Evolutionary conservation across 2,329 filamentous ascomycete genomes (phyloP).

Genomic region (Chaetothyriales sp.): DNA sequence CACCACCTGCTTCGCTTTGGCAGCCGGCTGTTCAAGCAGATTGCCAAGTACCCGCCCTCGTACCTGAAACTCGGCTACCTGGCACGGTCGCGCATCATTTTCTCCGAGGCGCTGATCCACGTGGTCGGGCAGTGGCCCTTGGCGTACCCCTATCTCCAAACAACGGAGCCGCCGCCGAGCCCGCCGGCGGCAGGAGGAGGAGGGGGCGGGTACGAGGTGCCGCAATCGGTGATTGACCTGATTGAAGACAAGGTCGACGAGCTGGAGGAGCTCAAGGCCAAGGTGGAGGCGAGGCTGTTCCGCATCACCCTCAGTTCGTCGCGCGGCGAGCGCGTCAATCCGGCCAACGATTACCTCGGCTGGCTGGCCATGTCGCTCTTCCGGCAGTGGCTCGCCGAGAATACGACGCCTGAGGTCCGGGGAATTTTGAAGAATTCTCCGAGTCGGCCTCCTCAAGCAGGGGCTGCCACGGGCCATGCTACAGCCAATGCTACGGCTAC

Average conservation of each 20-base stretch:
- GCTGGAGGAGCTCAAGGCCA: constrained; percentile 65
- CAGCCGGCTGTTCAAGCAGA: constrained; percentile 83
- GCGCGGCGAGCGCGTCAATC: constrained; percentile 68
- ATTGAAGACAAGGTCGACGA: constrained; percentile 95
- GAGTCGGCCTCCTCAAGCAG: constrained; percentile 10
- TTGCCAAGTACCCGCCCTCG: constrained; percentile 86
- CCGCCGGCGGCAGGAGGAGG: background rate
- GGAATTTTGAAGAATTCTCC: constrained; percentile 30
- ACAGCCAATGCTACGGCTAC: constrained; percentile 5
- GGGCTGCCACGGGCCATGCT: constrained; percentile 11
- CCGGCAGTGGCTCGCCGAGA: constrained; percentile 84
- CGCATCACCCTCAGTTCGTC: constrained; percentile 65
- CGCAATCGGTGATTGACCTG: constrained; percentile 65
- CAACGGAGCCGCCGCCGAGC: constrained; percentile 32
- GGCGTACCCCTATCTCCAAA: constrained; percentile 61
- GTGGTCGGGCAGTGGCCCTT: constrained; percentile 89
- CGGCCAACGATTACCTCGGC: constrained; percentile 67
- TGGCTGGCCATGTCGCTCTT: constrained; percentile 83
- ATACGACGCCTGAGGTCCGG: constrained; percentile 58
- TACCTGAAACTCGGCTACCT: constrained; percentile 85
- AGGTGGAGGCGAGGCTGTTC: constrained; percentile 70
- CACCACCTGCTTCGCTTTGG: constrained; percentile 90
- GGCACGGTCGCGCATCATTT: constrained; percentile 68
- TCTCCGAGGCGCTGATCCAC: constrained; percentile 78
- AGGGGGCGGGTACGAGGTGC: constrained; percentile 37